phyloP scores from a whole-genome alignment of 306 rosid genomes.

The Acacia melanoxylon region DNA sequence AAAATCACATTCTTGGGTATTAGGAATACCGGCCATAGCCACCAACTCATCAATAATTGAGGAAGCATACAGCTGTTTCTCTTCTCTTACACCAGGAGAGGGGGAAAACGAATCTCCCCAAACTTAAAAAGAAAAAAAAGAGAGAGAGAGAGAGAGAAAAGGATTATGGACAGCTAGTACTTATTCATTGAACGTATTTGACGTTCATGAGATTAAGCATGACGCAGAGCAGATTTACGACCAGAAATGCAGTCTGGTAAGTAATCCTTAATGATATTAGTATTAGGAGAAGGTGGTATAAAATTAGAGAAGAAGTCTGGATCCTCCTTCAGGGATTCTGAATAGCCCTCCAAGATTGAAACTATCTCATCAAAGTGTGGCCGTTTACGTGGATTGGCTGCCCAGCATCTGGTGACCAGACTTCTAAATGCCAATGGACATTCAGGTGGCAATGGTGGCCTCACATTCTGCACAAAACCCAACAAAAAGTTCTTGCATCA shows the following conservation, averaged over 20 bases:
- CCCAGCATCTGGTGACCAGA: slow-evolving; percentile 86
- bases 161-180: slow-evolving; percentile 5
- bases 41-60: slow-evolving; percentile 6
- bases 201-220: slow-evolving; percentile 34
- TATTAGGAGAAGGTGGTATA: slow-evolving; percentile 32
- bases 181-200: slow-evolving; percentile 29
- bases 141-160: not conserved
- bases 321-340: slow-evolving; percentile 57
- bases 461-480: slow-evolving; percentile 71
- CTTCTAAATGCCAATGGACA: slow-evolving; percentile 78
- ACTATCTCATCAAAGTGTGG: slow-evolving; percentile 87
- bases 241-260: slow-evolving; percentile 52
- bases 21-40: not conserved
- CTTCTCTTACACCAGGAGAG: not conserved
- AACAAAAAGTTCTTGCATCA: not conserved
- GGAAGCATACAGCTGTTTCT: not conserved
- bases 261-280: slow-evolving; percentile 43
- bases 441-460: slow-evolving; percentile 81
- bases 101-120: not conserved
- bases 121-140: not conserved
- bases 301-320: slow-evolving; percentile 67
- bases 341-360: slow-evolving; percentile 54
- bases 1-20: not conserved
- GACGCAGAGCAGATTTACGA: slow-evolving; percentile 38
- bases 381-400: slow-evolving; percentile 67